phyloP scores from a whole-genome alignment of 108 stramenopile species.

The Schizochytrium sp. region DNA sequence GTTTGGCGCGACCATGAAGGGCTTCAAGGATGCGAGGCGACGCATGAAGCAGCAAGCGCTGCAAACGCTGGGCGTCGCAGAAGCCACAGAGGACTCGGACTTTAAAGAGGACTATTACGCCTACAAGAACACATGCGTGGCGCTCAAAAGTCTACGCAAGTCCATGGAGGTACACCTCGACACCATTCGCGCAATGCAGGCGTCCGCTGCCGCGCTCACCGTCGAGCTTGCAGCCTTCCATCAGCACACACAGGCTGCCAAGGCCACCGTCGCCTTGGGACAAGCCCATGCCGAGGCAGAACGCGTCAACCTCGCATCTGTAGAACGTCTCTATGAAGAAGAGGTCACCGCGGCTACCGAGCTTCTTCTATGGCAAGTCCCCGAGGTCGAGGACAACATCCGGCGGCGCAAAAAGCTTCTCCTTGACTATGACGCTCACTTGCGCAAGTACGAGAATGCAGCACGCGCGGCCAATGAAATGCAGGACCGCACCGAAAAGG shows the following conservation, averaged over 20 bases:
- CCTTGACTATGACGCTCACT: background rate
- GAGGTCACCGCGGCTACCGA: background rate
- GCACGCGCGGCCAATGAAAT: background rate
- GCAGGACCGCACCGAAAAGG: background rate
- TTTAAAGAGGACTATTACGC: background rate
- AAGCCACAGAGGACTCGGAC: slow-evolving; percentile 4
- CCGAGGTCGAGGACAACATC: background rate
- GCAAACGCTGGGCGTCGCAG: slow-evolving; percentile 1
- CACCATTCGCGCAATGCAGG: background rate
- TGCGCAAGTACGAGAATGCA: background rate
- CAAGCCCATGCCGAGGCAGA: slow-evolving; percentile 2
- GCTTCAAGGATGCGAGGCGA: background rate
- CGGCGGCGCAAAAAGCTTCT: background rate
- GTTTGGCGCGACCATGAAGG: background rate
- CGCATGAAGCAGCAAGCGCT: slow-evolving; percentile 19
- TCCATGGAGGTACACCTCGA: background rate
- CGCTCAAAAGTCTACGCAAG: slow-evolving; percentile 1
- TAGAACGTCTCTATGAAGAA: slow-evolving; percentile 2
- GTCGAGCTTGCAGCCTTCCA: slow-evolving; percentile 16
- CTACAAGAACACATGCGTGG: slow-evolving; percentile 1
- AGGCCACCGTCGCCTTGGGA: slow-evolving; percentile 6
- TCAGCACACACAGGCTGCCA: background rate
- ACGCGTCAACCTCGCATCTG: background rate
- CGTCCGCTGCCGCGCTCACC: background rate
- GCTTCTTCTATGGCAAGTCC: slow-evolving; percentile 5